phyloP scores from a whole-genome alignment of 2,329 filamentous ascomycete species.

The Trichoderma brevicompactum region DNA sequence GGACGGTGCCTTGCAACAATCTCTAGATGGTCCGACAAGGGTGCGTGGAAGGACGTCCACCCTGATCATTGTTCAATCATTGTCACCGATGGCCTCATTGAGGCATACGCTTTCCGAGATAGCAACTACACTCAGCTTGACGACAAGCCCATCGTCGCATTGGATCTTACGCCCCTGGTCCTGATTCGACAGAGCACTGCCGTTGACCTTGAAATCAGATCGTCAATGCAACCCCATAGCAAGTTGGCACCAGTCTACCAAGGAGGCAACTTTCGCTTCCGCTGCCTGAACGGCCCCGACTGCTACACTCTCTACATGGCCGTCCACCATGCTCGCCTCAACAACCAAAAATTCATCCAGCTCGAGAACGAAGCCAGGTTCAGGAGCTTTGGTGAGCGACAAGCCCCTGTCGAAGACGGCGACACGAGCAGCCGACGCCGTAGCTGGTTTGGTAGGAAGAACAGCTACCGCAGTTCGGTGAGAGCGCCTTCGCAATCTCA shows the following conservation, averaged over 20 bases:
- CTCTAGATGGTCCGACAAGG: conserved; percentile 66
- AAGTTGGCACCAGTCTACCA: conserved; percentile 67
- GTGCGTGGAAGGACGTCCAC: conserved; percentile 63
- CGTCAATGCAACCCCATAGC: conserved; percentile 75
- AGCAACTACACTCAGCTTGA: conserved; percentile 34
- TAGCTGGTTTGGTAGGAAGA: conserved; percentile 66
- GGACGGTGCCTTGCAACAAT: conserved; percentile 57
- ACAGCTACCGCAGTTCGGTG: conserved; percentile 66
- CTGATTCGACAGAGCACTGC: conserved; percentile 88
- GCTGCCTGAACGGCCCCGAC: conserved; percentile 74
- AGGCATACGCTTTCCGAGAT: conserved; percentile 54
- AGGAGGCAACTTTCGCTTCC: conserved; percentile 83
- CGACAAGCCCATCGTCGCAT: conserved; percentile 61
- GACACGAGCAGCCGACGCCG: conserved; percentile 53
- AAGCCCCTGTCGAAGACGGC: conserved; percentile 53
- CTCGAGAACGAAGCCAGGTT: conserved; percentile 69
- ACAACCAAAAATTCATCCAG: conserved; percentile 85
- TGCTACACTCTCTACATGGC: conserved; percentile 82
- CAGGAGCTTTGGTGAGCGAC: conserved; percentile 70
- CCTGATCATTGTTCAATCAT: conserved; percentile 58
- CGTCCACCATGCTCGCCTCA: conserved; percentile 86
- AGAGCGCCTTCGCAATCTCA: conserved; percentile 69
- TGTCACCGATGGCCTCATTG: conserved; percentile 62
- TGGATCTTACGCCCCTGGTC: conserved; percentile 90
- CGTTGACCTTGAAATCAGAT: conserved; percentile 91